These are phyloP conservation scores for Haberlea rhodopensis DNA, from an alignment of 257 asterid genomes.

Conservation along the genomic window DNA sequence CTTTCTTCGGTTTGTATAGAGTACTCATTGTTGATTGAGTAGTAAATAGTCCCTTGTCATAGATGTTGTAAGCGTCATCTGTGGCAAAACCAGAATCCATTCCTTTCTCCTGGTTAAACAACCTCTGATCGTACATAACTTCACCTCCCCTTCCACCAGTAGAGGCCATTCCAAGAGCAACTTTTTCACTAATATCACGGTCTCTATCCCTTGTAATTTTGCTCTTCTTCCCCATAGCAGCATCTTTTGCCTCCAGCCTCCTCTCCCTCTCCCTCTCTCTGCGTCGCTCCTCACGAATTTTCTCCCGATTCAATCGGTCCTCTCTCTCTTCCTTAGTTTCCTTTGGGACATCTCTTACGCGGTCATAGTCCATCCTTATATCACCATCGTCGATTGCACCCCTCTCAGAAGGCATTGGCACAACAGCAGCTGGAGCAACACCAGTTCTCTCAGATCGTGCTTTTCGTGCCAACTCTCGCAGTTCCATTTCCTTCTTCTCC, in stretches of 20 bases:
- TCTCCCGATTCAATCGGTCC: conserved; percentile 61
- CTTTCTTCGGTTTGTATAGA: conserved; percentile 79
- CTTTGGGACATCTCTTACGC: conserved; percentile 54
- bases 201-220: conserved; percentile 87
- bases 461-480: conserved; percentile 79
- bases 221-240: conserved; percentile 84
- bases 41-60: conserved; percentile 75
- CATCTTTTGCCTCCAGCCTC: conserved; percentile 88
- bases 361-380: conserved; percentile 55
- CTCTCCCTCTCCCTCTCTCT: conserved; percentile 86
- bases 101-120: conserved; percentile 90
- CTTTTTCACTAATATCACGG: conserved; percentile 84
- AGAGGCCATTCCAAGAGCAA: conserved; percentile 84
- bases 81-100: conserved; percentile 87
- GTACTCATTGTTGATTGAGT: conserved; percentile 71
- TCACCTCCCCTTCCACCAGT: conserved; percentile 65
- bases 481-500: conserved; percentile 82
- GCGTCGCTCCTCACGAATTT: conserved; percentile 87
- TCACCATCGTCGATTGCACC: conserved; percentile 42
- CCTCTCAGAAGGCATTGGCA: conserved; percentile 67
- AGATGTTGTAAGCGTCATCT: conserved; percentile 74
- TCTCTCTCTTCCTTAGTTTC: conserved; percentile 71
- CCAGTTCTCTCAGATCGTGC: conserved; percentile 86
- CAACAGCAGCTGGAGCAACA: conserved; percentile 48
- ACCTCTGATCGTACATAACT: conserved; percentile 79